Evolutionary conservation across 768 basidiomycete genomes (phyloP).

Genomic region (Termitomyces sp.): DNA sequence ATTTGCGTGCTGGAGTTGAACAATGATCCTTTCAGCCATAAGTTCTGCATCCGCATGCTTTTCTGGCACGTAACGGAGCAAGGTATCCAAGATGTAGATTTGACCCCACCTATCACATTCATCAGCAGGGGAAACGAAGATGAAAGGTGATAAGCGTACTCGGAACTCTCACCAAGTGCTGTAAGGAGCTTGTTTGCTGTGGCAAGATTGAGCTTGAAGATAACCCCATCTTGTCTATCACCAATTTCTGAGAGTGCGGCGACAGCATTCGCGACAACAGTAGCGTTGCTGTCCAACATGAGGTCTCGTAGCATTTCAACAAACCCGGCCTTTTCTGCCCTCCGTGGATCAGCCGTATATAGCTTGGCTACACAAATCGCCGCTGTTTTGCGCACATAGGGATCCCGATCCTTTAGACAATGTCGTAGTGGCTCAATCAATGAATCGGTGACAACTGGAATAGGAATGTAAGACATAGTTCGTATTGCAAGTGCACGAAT

Average conservation of each 20-base stretch:
- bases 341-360: constrained; percentile 81
- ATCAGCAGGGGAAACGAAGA: background rate
- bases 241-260: constrained; percentile 96
- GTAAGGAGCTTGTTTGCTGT: constrained; percentile 87
- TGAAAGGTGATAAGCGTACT: constrained; percentile 53
- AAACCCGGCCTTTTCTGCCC: constrained; percentile 86
- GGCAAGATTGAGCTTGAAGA: constrained; percentile 82
- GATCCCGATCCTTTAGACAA: constrained; percentile 89
- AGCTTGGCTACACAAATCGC: constrained; percentile 97
- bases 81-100: constrained; percentile 93
- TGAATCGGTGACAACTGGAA: constrained; percentile 80
- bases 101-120: constrained; percentile 83
- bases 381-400: constrained; percentile 98
- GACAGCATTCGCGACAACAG: constrained; percentile 95
- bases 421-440: constrained; percentile 89
- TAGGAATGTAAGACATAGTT: constrained; percentile 98
- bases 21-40: constrained; percentile 92
- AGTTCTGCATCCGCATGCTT: constrained; percentile 83
- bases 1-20: constrained; percentile 96
- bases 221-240: constrained; percentile 91
- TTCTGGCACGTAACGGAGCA: constrained; percentile 93
- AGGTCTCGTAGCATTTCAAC: constrained; percentile 89
- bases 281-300: constrained; percentile 90
- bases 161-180: constrained; percentile 93
- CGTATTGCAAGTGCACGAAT: constrained; percentile 96